Evolutionary conservation across 192 early-diverging fungal species (phyloP).

Genomic region (Chytriomyces confervae): DNA sequence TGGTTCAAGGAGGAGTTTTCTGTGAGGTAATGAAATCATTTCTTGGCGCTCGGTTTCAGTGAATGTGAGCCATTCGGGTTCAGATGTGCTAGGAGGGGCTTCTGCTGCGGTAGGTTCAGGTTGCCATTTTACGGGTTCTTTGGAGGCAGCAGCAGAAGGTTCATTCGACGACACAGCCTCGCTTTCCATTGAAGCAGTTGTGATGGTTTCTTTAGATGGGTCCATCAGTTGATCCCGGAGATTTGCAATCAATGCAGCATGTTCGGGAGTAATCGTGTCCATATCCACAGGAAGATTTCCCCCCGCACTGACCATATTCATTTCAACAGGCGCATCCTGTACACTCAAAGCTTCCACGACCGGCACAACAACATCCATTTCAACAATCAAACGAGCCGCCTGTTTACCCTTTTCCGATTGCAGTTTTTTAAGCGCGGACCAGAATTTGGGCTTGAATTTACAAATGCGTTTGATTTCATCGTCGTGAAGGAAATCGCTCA

Average conservation of each 20-base stretch:
- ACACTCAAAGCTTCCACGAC: constrained; percentile 1
- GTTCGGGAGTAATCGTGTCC: constrained; percentile 12
- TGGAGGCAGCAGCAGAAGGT: not conserved
- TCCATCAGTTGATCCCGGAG: constrained; percentile 1
- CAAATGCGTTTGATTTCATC: constrained; percentile 85
- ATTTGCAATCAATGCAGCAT: constrained; percentile 8
- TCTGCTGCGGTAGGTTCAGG: constrained; percentile 23
- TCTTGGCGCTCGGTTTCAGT: constrained; percentile 70
- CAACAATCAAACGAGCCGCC: not conserved
- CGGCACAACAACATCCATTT: not conserved
- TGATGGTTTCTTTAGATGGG: not conserved
- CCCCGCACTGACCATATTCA: constrained; percentile 33
- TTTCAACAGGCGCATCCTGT: constrained; percentile 12
- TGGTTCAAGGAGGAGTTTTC: constrained; percentile 24
- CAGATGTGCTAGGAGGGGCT: not conserved
- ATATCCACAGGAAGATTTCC: constrained; percentile 27
- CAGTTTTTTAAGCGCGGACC: constrained; percentile 65
- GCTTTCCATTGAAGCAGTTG: constrained; percentile 15
- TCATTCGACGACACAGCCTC: not conserved
- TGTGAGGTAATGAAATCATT: constrained; percentile 74
- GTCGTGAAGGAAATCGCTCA: constrained; percentile 83
- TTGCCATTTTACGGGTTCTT: not conserved
- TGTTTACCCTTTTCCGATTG: constrained; percentile 54
- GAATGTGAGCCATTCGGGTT: constrained; percentile 56
- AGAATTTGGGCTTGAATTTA: constrained; percentile 72